Evolutionary conservation across 805 yeast species (phyloP), one percentile per base, ranked within the genome.

Genomic region (Candida palmyrensis): DNA sequence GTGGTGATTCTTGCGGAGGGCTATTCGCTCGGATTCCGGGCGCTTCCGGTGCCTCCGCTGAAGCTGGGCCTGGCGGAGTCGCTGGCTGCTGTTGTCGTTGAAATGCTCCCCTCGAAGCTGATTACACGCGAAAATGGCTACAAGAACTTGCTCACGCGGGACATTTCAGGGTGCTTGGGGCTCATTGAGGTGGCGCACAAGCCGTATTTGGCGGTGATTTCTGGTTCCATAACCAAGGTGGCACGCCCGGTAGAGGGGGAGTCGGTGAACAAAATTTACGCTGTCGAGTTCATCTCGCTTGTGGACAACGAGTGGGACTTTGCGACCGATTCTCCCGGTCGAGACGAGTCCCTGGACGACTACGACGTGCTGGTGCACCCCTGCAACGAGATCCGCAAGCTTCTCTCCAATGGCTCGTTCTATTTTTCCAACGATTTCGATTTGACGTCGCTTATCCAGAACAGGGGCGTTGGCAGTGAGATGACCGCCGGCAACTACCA

Each of bases 361-460:
- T 40, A 35, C 33, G 48, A 37, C 9, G 41, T 44, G 25, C 33
- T 44, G 5, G 51, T 52, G 9, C 95, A 90, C 48, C 97, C 97
- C 0, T 88, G 97, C 50, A 70, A 68, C 29, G 92, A 82, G 33
- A 55, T 92, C 39, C 75, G 79, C 44, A 88, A 86, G 55, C 64
- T 92, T 28, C 62, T 92, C 32, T 71, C 81, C 16, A 84, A 83
- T 51, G 97, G 97, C 3, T 85, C 95, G 1, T 92, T 92, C 53
- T 90, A 85, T 58, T 92, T 82, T 60, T 85, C 96, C 35, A 79
- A 87, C 4, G 90, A 88, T 59, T 92, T 88, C 56, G 98, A 92
- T 57, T 61, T 92, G 45, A 92, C 98, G 0, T 81, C 87, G n/a
- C 67, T 81, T 5, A 62, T 92, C 41, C 97, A 90, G 57, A 67